These are phyloP conservation scores for Fusarium pseudocircinatum DNA, from an alignment of 2,329 filamentous ascomycete genomes.

Conservation along the genomic window DNA sequence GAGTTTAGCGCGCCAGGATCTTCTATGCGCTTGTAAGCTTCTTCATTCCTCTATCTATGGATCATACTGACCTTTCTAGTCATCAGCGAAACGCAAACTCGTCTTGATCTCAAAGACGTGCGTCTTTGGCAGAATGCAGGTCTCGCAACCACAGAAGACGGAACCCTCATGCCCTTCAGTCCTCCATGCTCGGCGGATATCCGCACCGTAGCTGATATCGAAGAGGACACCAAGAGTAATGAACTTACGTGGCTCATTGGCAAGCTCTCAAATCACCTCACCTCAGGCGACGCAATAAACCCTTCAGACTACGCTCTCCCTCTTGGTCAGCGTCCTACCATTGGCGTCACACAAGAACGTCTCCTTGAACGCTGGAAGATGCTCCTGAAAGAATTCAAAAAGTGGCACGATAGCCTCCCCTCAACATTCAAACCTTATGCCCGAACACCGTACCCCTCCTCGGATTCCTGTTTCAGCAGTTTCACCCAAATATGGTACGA, in stretches of 20 bases:
- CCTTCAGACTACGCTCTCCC: slow-evolving; percentile 42
- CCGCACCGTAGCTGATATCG: slow-evolving; percentile 60
- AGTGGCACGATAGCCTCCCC: slow-evolving; percentile 31
- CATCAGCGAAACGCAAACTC: slow-evolving; percentile 41
- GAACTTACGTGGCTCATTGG: slow-evolving; percentile 72
- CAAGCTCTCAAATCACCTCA: slow-evolving; percentile 73
- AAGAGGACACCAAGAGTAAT: slow-evolving; percentile 72
- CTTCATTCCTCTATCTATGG: no score
- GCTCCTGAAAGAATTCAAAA: slow-evolving; percentile 22
- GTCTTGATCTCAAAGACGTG: slow-evolving; percentile 67
- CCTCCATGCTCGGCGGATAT: slow-evolving; percentile 53
- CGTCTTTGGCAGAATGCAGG: slow-evolving; percentile 72
- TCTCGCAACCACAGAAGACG: slow-evolving; percentile 55
- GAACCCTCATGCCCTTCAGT: slow-evolving; percentile 40
- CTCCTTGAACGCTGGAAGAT: slow-evolving; percentile 33
- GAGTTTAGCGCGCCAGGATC: slow-evolving; percentile 36
- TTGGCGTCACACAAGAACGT: slow-evolving; percentile 36
- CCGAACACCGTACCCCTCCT: background rate
- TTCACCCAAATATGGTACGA: slow-evolving; percentile 71
- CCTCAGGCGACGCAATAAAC: slow-evolving; percentile 61
- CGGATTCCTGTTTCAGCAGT: background rate
- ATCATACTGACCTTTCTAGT: background rate
- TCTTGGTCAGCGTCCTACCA: slow-evolving; percentile 14
- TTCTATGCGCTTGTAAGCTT: slow-evolving; percentile 32
- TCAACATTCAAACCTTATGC: slow-evolving; percentile 25